Conservation (phyloP, 2,329 filamentous ascomycete species). For the Alternaria alternata region DNA sequence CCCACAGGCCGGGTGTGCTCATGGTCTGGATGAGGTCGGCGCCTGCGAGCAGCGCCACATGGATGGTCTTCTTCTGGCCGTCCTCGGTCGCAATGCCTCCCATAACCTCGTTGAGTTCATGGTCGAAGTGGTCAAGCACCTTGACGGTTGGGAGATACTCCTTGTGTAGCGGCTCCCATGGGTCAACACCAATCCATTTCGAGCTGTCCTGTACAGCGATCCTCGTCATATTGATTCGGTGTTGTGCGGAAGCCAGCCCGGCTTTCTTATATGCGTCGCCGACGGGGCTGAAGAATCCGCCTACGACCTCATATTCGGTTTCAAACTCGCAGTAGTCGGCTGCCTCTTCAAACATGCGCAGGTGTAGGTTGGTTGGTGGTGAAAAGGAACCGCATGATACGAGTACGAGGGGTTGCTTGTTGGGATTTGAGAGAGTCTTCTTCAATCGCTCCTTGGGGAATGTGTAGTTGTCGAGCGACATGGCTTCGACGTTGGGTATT, state of each 20-base stretch:
- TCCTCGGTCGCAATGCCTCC: constrained; percentile 75
- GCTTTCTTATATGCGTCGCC: constrained; percentile 81
- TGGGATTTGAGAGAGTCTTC: constrained; percentile 62
- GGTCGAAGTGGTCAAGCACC: constrained; percentile 88
- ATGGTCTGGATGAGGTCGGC: constrained; percentile 62
- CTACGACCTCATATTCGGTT: constrained; percentile 81
- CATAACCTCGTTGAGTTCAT: constrained; percentile 83
- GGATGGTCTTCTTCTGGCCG: constrained; percentile 72
- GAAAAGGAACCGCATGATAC: constrained; percentile 77
- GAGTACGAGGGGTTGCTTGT: constrained; percentile 70
- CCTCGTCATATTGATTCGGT: constrained; percentile 85
- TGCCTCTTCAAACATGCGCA: constrained; percentile 90
- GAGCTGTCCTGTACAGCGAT: constrained; percentile 76
- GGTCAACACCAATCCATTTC: constrained; percentile 50
- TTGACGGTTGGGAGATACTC: constrained; percentile 88
- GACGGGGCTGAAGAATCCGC: constrained; percentile 84
- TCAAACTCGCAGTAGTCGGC: constrained; percentile 77
- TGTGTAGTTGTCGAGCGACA: constrained; percentile 60
- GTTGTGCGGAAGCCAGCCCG: constrained; percentile 75
- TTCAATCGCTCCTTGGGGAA: constrained; percentile 70
- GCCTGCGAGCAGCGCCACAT: constrained; percentile 83
- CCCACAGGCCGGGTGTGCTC: constrained; percentile 74
- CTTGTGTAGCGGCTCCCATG: constrained; percentile 79
- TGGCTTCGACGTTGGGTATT: constrained; percentile 36
- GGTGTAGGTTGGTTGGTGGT: constrained; percentile 77